Evolutionary conservation across 2,329 filamentous ascomycete genomes (phyloP), one percentile per base, ranked within the genome.

Genomic region (Chaetomiaceae sp.): DNA sequence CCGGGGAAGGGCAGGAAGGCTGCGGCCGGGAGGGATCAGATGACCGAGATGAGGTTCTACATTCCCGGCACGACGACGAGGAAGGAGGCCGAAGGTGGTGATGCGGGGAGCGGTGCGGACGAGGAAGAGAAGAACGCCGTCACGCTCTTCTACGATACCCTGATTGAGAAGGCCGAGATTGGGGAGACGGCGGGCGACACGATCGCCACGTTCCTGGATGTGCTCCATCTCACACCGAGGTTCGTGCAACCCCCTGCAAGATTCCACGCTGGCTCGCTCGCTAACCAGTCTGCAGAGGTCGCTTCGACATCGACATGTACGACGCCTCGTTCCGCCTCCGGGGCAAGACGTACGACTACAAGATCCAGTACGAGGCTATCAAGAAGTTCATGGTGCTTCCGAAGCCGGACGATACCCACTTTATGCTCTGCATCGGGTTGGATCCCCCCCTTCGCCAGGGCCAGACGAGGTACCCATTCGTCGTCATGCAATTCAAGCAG

Each of bases 221-320:
- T 97, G 55, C 76, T 99, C 47, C 95, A 99, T 74, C 87, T 99
- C 65, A 99, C 93, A 12, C 93, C 93, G 57, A 89, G 87, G 87
- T 88, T 72, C 30, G 64, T 63, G 10, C 12, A 10, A 20, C 14
- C 16, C 44, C 21, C 27, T 37, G 16, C 17, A 10, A 20, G 5
- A 4, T 23, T 10, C n/a, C 14, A 42, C 37, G 21, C 12, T 33
- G 14, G 10, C 8, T 30, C 9, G 3, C 17, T n/a, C 44, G 5
- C 44, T 38, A 56, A 55, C 52, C 39, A 9, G 25, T 9, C 4
- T 27, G 8, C 70, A 91, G 93, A 87, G 95, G 93, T 68, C 92
- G 93, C 60, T 99, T 99, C 78, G 93, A 97, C 69, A 96, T 99
- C 73, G 93, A 99, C 70, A 96, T 99, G 87, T 99, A 99, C 79